These are phyloP conservation scores for Helenozyma baotianmanensis DNA, from an alignment of 805 yeast species.

Conservation along the genomic window DNA sequence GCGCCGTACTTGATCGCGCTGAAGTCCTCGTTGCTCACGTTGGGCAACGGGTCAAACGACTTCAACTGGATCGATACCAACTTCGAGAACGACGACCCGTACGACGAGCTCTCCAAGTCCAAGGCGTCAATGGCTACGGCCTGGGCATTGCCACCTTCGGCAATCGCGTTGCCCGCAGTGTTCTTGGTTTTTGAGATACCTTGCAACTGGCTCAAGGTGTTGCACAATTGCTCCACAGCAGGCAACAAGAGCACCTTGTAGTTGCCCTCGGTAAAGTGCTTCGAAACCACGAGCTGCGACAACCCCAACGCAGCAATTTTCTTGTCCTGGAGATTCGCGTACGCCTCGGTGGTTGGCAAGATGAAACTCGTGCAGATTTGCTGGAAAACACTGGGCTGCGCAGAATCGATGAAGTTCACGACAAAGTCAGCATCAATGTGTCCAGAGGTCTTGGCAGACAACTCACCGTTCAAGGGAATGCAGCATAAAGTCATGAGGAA, in stretches of 20 bases:
- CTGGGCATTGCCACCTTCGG: conserved; percentile 16
- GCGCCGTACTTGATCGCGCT: conserved; percentile 25
- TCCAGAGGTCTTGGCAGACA: conserved; percentile 30
- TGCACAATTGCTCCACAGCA: conserved; percentile 28
- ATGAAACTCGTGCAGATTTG: conserved; percentile 48
- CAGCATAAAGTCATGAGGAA: conserved; percentile 57
- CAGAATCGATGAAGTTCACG: conserved; percentile 62
- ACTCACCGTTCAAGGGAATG: conserved; percentile 19
- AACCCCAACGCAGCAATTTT: conserved; percentile 51
- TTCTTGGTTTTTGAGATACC: conserved; percentile 21
- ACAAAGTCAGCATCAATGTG: conserved; percentile 44
- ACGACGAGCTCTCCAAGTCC: conserved; percentile 63
- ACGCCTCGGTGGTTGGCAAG: conserved; percentile 46
- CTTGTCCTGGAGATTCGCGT: conserved; percentile 51
- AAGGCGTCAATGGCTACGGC: conserved; percentile 39
- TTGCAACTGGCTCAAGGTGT: conserved; percentile 24
- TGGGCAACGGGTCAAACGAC: conserved; percentile 68
- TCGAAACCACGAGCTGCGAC: conserved; percentile 36
- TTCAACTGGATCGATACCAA: conserved; percentile 57
- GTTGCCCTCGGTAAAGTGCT: conserved; percentile 16
- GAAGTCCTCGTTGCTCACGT: conserved; percentile 37
- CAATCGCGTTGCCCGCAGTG: conserved; percentile 14
- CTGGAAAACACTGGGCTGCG: conserved; percentile 57
- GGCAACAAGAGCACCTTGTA: conserved; percentile 22
- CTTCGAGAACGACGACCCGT: conserved; percentile 82